phyloP scores from a whole-genome alignment of 306 rosid species.

The Pterocarpus macrocarpus region DNA sequence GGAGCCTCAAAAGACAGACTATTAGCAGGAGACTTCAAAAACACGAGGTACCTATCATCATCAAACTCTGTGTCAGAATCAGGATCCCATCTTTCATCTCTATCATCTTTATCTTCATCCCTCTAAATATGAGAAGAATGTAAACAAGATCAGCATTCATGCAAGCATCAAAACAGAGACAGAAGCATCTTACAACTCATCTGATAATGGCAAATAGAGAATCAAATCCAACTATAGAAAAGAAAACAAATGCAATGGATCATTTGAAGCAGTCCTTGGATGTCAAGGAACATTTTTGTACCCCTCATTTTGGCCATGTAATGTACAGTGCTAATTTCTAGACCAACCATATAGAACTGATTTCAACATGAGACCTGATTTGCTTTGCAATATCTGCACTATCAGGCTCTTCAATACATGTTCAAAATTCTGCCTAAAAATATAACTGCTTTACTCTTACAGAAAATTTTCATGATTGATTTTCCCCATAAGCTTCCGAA shows the following conservation, averaged over 20 bases:
- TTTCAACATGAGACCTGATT: background rate
- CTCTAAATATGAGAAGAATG: conserved; percentile 41
- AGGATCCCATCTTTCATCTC: conserved; percentile 57
- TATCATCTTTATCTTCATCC: conserved; percentile 55
- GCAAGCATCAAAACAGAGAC: background rate
- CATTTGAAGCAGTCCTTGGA: background rate
- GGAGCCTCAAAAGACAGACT: conserved; percentile 35
- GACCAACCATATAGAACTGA: conserved; percentile 5
- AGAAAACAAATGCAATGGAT: background rate
- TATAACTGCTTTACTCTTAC: background rate
- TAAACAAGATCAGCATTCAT: conserved; percentile 13
- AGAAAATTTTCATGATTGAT: conserved; percentile 12
- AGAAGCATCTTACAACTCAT: conserved; percentile 8
- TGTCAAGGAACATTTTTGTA: no score
- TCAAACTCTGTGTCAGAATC: conserved; percentile 54
- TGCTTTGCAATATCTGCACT: conserved; percentile 30
- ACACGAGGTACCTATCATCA: conserved; percentile 52
- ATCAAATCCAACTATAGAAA: conserved; percentile 6
- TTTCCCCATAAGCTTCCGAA: background rate
- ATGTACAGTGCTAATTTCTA: conserved; percentile 13
- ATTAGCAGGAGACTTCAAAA: conserved; percentile 22
- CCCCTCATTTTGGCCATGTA: background rate
- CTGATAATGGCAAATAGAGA: conserved; percentile 14
- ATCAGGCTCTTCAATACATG: conserved; percentile 8
- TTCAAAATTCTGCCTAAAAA: background rate